Conservation (phyloP, 805 yeast species). For the Blastobotrys attinorum region DNA sequence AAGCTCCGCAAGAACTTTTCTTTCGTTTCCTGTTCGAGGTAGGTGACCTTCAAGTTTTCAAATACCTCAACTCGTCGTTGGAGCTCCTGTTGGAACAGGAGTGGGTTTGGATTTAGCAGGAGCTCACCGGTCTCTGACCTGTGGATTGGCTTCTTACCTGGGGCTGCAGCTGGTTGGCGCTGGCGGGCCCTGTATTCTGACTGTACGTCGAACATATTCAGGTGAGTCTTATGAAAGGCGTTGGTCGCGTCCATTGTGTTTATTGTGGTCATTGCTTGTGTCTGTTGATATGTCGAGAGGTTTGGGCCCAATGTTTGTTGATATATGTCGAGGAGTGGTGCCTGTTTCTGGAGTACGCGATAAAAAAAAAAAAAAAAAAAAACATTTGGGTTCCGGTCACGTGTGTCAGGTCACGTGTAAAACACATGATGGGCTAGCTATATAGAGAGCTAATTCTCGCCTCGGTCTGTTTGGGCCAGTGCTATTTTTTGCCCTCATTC, state of each 20-base stretch:
- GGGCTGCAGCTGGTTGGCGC: conserved; percentile 2
- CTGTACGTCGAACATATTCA: conserved; percentile 11
- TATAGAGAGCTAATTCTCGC: too few relatives aligned
- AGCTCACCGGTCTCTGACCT: conserved; percentile 6
- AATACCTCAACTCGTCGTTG: conserved; percentile 26
- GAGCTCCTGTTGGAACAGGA: conserved; percentile 13
- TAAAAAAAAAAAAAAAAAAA: too few relatives aligned
- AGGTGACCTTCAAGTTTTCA: conserved; percentile 53
- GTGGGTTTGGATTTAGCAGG: conserved; percentile 14
- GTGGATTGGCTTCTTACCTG: conserved; percentile 8
- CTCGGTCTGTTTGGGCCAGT: too few relatives aligned
- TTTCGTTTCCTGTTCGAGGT: conserved; percentile 64
- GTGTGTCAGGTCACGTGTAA: too few relatives aligned
- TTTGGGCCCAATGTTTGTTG: too few relatives aligned
- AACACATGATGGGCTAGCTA: too few relatives aligned
- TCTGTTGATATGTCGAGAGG: too few relatives aligned
- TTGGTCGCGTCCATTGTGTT: conserved; percentile 1
- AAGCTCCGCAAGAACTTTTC: conserved; percentile 54
- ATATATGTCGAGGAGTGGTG: too few relatives aligned
- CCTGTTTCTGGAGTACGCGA: too few relatives aligned
- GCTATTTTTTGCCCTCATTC: too few relatives aligned
- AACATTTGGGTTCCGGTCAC: too few relatives aligned
- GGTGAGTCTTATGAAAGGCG: conserved; percentile 1
- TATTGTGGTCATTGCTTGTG: background rate
- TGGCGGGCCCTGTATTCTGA: conserved; percentile 9